phyloP scores from a whole-genome alignment of 768 basidiomycete genomes.

The Punctularia strigosozonata region DNA sequence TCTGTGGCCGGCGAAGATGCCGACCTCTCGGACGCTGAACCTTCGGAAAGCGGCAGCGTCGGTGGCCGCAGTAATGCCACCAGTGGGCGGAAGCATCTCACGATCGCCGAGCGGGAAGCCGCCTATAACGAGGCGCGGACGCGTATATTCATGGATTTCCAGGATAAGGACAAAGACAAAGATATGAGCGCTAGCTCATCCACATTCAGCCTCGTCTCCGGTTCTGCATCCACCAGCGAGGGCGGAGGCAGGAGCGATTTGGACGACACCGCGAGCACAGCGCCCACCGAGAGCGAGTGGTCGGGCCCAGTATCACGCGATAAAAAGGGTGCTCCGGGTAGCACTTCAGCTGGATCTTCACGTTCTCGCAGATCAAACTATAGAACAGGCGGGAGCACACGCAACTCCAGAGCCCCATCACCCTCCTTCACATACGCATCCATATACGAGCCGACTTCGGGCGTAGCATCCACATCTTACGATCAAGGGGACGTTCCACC shows the following conservation, averaged over 20 bases:
- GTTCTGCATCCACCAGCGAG: constrained; percentile 48
- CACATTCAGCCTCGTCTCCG: constrained; percentile 56
- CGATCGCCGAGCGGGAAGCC: constrained; percentile 77
- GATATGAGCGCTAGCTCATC: constrained; percentile 72
- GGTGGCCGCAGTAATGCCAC: constrained; percentile 58
- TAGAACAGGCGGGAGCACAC: too few relatives aligned
- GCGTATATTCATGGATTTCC: constrained; percentile 77
- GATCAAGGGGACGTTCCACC: constrained; percentile 18
- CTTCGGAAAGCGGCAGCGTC: constrained; percentile 69
- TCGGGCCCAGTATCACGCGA: constrained; percentile 48
- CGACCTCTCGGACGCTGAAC: constrained; percentile 68
- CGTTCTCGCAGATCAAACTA: constrained; percentile 50
- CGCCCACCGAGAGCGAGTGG: constrained; percentile 76
- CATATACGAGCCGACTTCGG: constrained; percentile 47
- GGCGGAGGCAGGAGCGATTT: constrained; percentile 47
- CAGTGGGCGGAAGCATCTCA: constrained; percentile 54
- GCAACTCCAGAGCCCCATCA: constrained; percentile 63
- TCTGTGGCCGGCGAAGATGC: constrained; percentile 67
- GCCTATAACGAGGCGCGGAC: constrained; percentile 84
- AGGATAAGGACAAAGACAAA: constrained; percentile 55
- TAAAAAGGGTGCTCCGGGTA: constrained; percentile 35
- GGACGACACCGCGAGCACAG: constrained; percentile 60
- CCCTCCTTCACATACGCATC: constrained; percentile 68
- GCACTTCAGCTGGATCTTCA: constrained; percentile 40
- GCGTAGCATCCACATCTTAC: constrained; percentile 14